Base-by-base conservation (phyloP, 768 basidiomycete species). In the Holtermannia corniformis region DNA sequence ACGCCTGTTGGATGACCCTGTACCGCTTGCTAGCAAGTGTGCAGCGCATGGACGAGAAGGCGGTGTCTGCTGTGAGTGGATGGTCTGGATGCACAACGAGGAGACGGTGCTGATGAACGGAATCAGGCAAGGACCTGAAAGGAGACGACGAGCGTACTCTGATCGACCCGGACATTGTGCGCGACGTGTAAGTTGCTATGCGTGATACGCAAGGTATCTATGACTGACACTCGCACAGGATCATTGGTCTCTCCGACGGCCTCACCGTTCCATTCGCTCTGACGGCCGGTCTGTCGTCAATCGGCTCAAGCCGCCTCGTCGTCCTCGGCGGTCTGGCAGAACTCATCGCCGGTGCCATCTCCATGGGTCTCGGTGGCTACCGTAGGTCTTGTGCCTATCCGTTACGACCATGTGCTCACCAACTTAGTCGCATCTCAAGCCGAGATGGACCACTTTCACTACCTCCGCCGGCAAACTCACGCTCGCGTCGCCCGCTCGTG, bases 291-390 rank as follows among this genome's bases (percentile, higher is more conserved):
- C 87, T 11, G 85, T 90, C 11, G 78, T 95, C 37, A 7, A 53
- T 72, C 3, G 92, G 92, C 44, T 82, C 86, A 54, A 90, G 88
- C 5, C 82, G 79, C 50, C 79, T 96, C n/a, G 95, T 99, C 57
- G 85, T 93, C 46, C 79, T 93, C 24, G 93, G 90, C 50, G 95
- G 95, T 14, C 75, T 95, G 28, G 93, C 95, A 0, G 95, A 99
- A 71, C 83, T 99, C 60, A 88, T 93, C 52, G 89, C 92, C 1
- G 95, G 95, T 4, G 87, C 92, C 12, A 87, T 97, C 44, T 90
- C 87, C 1, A 99, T 99, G 93, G 95, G 95, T 56, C 86, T 99
- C 40, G 95, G 95, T 49, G 93, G 93, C 19, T 96, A 93, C 79
- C 83, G 72, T 72, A 56, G 54, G 72, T 71, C 23, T 20, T 4